phyloP scores from a whole-genome alignment of 2,329 filamentous ascomycete species.

The Calonectria ilicicola region DNA sequence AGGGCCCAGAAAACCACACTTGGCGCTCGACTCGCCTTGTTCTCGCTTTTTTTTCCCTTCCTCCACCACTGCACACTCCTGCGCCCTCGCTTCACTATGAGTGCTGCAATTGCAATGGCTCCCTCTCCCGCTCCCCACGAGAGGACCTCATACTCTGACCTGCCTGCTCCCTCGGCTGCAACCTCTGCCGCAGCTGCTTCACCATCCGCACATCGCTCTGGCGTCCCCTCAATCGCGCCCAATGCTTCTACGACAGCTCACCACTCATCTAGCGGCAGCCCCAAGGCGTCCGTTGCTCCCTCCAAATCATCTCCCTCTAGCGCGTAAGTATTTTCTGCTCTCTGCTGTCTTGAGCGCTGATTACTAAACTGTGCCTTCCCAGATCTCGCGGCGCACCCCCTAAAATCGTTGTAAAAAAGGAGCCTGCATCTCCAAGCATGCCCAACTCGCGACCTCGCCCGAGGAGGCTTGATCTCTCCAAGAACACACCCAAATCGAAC shows the following conservation, averaged over 20 bases:
- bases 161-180: constrained; percentile 53
- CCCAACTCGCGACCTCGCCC: constrained; percentile 80
- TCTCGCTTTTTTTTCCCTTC: constrained; percentile 33
- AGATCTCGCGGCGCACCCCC: constrained; percentile 68
- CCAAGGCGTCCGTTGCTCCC: constrained; percentile 54
- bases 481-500: constrained; percentile 65
- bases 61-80: constrained; percentile 33
- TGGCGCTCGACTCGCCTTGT: constrained; percentile 30
- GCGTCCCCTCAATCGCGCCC: constrained; percentile 50
- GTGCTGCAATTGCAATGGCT: constrained; percentile 76
- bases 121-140: constrained; percentile 76
- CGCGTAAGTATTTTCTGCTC: constrained; percentile 63
- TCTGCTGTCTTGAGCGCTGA: constrained; percentile 19
- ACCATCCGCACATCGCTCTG: constrained; percentile 59
- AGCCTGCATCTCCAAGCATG: constrained; percentile 88
- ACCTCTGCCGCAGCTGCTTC: constrained; percentile 51
- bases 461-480: constrained; percentile 82
- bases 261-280: constrained; percentile 67
- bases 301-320: constrained; percentile 69
- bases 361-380: constrained; percentile 25
- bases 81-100: constrained; percentile 63
- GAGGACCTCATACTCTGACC: constrained; percentile 67
- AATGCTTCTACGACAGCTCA: constrained; percentile 54
- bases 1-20: constrained; percentile 40
- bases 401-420: constrained; percentile 96